Conservation (phyloP, 306 rosid genomes). For the Cicer cuneatum region DNA sequence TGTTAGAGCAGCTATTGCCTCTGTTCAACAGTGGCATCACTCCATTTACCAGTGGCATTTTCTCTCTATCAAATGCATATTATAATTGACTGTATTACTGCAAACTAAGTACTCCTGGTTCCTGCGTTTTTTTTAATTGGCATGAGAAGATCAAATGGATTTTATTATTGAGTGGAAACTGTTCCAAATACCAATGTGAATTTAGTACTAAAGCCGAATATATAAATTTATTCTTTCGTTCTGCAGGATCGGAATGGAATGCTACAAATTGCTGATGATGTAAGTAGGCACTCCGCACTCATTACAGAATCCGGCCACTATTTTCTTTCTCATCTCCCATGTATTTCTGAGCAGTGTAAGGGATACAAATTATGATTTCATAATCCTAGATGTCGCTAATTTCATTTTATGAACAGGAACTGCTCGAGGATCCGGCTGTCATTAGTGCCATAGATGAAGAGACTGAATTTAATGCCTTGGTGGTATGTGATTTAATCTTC, state of each 20-base stretch:
- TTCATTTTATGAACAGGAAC: slow-evolving; percentile 65
- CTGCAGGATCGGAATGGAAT: slow-evolving; percentile 77
- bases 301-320: not conserved
- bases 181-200: slow-evolving; percentile 14
- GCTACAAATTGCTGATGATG: slow-evolving; percentile 90
- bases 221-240: slow-evolving; percentile 36
- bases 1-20: slow-evolving; percentile 27
- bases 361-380: slow-evolving; percentile 25
- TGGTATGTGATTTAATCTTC: slow-evolving; percentile 62
- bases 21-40: slow-evolving; percentile 12
- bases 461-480: slow-evolving; percentile 94
- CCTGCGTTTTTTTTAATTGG: not conserved
- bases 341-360: slow-evolving; percentile 11
- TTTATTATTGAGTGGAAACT: slow-evolving; percentile 31
- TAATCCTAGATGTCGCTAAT: slow-evolving; percentile 33
- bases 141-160: slow-evolving; percentile 28
- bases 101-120: slow-evolving; percentile 28
- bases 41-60: not conserved
- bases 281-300: slow-evolving; percentile 53
- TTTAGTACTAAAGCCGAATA: slow-evolving; percentile 29
- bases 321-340: slow-evolving; percentile 21
- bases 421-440: slow-evolving; percentile 82
- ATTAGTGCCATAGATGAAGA: slow-evolving; percentile 86
- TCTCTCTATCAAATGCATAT: slow-evolving; percentile 28
- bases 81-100: slow-evolving; percentile 14